Conservation (phyloP, 1,284 basidiomycete species). For the Boletellus deceptivus region DNA sequence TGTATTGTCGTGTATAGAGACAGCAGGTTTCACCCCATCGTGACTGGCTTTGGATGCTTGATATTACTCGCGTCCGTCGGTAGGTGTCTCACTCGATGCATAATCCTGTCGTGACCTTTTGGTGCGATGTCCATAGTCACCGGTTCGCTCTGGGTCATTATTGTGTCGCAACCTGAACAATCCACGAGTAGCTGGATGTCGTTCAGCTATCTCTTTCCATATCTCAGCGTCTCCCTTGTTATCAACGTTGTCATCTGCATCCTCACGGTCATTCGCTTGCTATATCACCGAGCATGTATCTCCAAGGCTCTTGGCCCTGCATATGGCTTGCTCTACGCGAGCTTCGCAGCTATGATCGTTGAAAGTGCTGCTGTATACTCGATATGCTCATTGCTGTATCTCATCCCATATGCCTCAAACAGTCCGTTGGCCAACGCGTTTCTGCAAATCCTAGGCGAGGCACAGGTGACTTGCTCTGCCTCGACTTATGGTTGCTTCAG, state of each 20-base stretch:
- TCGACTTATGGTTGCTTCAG: background rate
- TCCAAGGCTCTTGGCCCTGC: slow-evolving; percentile 26
- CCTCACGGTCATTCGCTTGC: slow-evolving; percentile 28
- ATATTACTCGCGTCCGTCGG: slow-evolving; percentile 28
- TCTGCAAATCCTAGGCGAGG: slow-evolving; percentile 30
- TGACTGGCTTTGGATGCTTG: slow-evolving; percentile 19
- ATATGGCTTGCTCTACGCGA: slow-evolving; percentile 29
- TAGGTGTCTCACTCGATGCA: slow-evolving; percentile 3
- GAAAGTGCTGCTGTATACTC: slow-evolving; percentile 33
- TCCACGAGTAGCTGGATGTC: slow-evolving; percentile 28
- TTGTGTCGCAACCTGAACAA: slow-evolving; percentile 23
- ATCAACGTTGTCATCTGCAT: slow-evolving; percentile 31
- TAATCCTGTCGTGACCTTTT: background rate
- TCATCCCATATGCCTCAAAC: slow-evolving; percentile 21
- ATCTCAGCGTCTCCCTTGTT: slow-evolving; percentile 32
- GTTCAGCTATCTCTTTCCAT: slow-evolving; percentile 31
- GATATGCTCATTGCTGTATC: slow-evolving; percentile 30
- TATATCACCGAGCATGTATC: slow-evolving; percentile 32
- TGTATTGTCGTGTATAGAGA: slow-evolving; percentile 34
- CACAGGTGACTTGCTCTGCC: slow-evolving; percentile 20
- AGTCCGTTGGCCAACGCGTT: slow-evolving; percentile 31
- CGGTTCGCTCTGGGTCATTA: slow-evolving; percentile 28
- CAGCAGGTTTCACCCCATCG: slow-evolving; percentile 22
- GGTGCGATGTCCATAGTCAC: slow-evolving; percentile 18
- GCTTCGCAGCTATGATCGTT: slow-evolving; percentile 30